phyloP scores from a whole-genome alignment of 768 basidiomycete species.

The Termitomyces sp. region DNA sequence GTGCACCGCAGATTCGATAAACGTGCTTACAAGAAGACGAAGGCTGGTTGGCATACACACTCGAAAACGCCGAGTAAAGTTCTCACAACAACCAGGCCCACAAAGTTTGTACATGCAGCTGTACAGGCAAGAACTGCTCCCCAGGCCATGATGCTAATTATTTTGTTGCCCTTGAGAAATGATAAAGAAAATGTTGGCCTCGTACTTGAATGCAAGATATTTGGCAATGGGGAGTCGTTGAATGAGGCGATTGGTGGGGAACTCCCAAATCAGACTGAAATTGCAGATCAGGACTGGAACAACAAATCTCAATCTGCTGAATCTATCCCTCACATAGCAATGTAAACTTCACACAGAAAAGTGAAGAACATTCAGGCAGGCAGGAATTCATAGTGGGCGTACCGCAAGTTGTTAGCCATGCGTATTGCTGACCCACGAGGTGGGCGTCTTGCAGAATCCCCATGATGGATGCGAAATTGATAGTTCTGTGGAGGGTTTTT shows the following conservation, averaged over 20 bases:
- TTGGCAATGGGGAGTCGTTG: conserved; percentile 49
- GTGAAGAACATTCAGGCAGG: not conserved
- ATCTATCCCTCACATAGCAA: conserved; percentile 28
- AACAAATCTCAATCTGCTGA: not conserved
- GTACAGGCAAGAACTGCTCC: conserved; percentile 46
- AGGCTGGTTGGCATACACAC: conserved; percentile 44
- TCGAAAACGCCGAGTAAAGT: conserved; percentile 48
- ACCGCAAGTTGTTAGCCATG: conserved; percentile 47
- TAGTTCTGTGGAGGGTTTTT: conserved; percentile 24
- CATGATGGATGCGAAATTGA: conserved; percentile 47
- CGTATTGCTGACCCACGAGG: conserved; percentile 47
- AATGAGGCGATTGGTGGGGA: conserved; percentile 45
- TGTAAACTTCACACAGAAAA: conserved; percentile 28
- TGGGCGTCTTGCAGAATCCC: conserved; percentile 40
- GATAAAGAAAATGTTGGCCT: not conserved
- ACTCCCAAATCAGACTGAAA: conserved; percentile 37
- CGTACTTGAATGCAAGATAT: conserved; percentile 41
- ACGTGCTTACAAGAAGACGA: conserved; percentile 36
- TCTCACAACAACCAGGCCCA: conserved; percentile 40
- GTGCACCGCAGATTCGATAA: not conserved
- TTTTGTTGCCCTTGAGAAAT: not conserved
- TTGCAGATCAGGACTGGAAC: not conserved
- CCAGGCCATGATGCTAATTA: conserved; percentile 34
- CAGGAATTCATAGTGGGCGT: conserved; percentile 9
- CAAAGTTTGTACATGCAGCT: conserved; percentile 42